Conservation (phyloP, 768 basidiomycete species). For the Boletellus ananas region DNA sequence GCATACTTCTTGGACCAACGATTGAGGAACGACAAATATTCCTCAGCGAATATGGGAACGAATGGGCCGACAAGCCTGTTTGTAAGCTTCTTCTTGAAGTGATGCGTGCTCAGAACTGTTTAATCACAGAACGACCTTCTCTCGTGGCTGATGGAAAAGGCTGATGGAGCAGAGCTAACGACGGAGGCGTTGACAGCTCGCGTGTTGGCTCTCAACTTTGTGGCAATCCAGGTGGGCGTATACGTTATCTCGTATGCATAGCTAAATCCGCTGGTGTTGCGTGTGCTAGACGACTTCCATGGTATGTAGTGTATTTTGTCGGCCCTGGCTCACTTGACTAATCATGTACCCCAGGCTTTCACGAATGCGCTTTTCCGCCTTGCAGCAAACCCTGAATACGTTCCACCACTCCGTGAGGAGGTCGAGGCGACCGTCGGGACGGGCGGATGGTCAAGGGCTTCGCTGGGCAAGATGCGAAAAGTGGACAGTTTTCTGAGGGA, state of each 20-base stretch:
- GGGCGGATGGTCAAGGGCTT: background rate
- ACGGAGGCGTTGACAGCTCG: background rate
- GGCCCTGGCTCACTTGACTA: background rate
- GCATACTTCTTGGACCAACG: conserved; percentile 23
- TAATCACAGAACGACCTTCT: conserved; percentile 29
- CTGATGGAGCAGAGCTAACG: background rate
- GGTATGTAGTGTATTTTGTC: background rate
- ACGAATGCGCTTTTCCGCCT: background rate
- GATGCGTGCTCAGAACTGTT: background rate
- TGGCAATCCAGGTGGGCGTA: background rate
- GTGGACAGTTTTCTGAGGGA: background rate
- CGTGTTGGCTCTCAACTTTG: background rate
- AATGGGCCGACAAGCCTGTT: conserved; percentile 33
- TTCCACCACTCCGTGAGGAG: background rate
- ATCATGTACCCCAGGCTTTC: background rate
- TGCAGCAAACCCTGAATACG: background rate
- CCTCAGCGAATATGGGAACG: conserved; percentile 21
- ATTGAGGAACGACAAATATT: conserved; percentile 26
- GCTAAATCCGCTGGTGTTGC: background rate
- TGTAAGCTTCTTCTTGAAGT: conserved; percentile 3
- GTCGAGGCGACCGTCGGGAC: background rate
- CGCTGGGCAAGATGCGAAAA: background rate
- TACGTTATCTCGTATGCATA: background rate
- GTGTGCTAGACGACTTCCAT: background rate
- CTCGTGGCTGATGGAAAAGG: conserved; percentile 26